Base-by-base conservation (phyloP, 1,284 basidiomycete genomes). In the Tilletia walkeri region DNA sequence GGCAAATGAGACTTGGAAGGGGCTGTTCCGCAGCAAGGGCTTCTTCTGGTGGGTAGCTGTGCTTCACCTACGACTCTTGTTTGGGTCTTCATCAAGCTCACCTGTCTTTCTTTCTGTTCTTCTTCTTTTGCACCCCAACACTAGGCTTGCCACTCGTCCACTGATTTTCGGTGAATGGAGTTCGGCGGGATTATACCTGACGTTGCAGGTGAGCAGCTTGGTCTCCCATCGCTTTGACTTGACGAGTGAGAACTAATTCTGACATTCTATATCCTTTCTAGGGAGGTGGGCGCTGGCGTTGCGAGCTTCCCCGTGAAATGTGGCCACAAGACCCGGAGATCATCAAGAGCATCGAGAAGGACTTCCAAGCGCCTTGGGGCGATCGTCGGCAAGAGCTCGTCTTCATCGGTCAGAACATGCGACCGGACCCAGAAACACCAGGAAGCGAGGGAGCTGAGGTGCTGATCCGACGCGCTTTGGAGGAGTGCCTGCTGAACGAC, bases 381-480 rank as follows among this genome's bases (percentile, higher is more conserved):
- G 86, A 87, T 75, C 81, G 86, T 45, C 79, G 85, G 5, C 85
- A 86, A 70, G 85, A 86, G 72, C 75, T 85, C 70, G 79, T 80
- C 59, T 80, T 78, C 50, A 86, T 86, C 69, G 84, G 84, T 12
- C 82, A 85, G 65, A 76, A 81, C 50, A 75, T 84, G 76, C 69
- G 75, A 20, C 67, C 68, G 3, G 45, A 48, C 38, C 12, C 59
- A n/a, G 38, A 18, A 16, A 41, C 34, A 38, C 41, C 41, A 14
- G 59, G 59, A 36, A 34, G 36, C 10, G 59, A 63, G 18, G 78
- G 84, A 10, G 79, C 83, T 34, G 74, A 84, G 49, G 75, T 81
- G 2, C 70, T 78, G 36, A 76, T 87, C 36, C 80, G 74, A 4
- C 74, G 75, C 14, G 83, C 84, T 10, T 77, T 87, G 45, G 81